These are phyloP conservation scores for Pseudopithomyces maydicus DNA, from an alignment of 2,329 filamentous ascomycete species.

Conservation along the genomic window DNA sequence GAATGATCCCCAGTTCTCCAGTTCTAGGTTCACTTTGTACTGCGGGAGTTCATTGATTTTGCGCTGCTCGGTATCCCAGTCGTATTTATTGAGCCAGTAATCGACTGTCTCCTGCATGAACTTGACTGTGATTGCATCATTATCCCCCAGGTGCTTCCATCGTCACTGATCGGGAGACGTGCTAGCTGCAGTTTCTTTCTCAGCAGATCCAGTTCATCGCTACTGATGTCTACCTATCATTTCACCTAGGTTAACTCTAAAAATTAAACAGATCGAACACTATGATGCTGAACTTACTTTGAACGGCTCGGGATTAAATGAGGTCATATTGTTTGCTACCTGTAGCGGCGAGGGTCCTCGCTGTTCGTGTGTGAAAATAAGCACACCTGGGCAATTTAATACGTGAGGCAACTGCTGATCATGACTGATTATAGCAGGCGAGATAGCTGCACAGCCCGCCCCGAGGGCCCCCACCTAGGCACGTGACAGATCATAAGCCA, in stretches of 20 bases:
- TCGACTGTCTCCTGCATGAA: not conserved
- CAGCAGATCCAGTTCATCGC: not conserved
- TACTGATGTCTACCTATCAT: not conserved
- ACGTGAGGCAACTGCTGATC: too few relatives aligned
- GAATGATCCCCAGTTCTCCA: slow-evolving; percentile 2
- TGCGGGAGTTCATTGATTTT: slow-evolving; percentile 1
- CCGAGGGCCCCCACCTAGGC: too few relatives aligned
- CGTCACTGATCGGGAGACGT: not conserved
- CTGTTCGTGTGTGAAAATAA: too few relatives aligned
- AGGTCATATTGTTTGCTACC: not conserved
- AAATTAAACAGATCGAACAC: not conserved
- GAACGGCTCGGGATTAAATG: not conserved
- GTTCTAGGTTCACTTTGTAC: not conserved
- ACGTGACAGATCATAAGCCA: too few relatives aligned
- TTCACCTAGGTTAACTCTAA: not conserved
- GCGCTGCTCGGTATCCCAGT: not conserved
- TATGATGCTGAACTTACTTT: not conserved
- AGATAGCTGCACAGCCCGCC: too few relatives aligned
- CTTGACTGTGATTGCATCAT: not conserved
- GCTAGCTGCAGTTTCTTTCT: slow-evolving; percentile 1
- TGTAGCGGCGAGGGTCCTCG: too few relatives aligned
- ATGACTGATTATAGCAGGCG: too few relatives aligned
- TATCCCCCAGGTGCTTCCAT: not conserved
- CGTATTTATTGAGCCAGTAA: slow-evolving; percentile 5
- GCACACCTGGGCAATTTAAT: too few relatives aligned